Conservation (phyloP, 495 filamentous ascomycete genomes). For the Oidiodendron maius region DNA sequence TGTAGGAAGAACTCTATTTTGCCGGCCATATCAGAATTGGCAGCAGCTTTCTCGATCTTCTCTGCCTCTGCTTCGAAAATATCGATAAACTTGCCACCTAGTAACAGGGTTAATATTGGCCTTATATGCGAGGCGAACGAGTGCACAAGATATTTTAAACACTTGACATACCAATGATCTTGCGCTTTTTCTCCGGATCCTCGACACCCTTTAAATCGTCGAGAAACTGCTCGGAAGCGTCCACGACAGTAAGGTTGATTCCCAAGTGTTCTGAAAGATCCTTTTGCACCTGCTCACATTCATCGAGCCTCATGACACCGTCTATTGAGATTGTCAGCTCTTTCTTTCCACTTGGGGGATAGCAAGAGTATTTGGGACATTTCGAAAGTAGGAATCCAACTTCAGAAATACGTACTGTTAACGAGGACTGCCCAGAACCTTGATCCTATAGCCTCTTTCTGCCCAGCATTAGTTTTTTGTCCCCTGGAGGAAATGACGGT, state of each 20-base stretch:
- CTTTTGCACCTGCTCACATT: conserved; percentile 72
- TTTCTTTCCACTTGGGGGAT: conserved; percentile 7
- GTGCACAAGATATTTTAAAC: conserved; percentile 4
- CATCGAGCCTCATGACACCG: conserved; percentile 78
- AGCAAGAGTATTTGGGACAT: conserved; percentile 8
- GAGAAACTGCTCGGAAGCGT: conserved; percentile 71
- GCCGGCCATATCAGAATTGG: conserved; percentile 51
- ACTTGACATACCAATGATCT: conserved; percentile 65
- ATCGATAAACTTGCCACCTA: conserved; percentile 64
- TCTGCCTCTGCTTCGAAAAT: conserved; percentile 77
- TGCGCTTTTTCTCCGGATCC: conserved; percentile 82
- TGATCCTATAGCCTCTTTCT: conserved; percentile 66
- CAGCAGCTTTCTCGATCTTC: conserved; percentile 63
- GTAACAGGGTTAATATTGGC: conserved; percentile 7
- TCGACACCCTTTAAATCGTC: conserved; percentile 62
- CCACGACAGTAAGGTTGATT: conserved; percentile 84
- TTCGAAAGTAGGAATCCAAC: conserved; percentile 5
- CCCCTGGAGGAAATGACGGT: conserved; percentile 3
- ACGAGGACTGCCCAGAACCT: conserved; percentile 86
- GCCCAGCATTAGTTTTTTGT: conserved; percentile 3
- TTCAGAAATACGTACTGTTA: conserved; percentile 42
- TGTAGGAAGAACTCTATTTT: conserved; percentile 80
- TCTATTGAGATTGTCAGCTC: conserved; percentile 54
- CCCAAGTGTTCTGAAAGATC: conserved; percentile 68
- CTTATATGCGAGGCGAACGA: conserved; percentile 4